A percentile compares a stretch with the other conserved stretches of the same genome.
These are phyloP conservation scores for Echeveria elegans DNA, from an alignment of 164 flowering plant species.

Conservation along the genomic window DNA sequence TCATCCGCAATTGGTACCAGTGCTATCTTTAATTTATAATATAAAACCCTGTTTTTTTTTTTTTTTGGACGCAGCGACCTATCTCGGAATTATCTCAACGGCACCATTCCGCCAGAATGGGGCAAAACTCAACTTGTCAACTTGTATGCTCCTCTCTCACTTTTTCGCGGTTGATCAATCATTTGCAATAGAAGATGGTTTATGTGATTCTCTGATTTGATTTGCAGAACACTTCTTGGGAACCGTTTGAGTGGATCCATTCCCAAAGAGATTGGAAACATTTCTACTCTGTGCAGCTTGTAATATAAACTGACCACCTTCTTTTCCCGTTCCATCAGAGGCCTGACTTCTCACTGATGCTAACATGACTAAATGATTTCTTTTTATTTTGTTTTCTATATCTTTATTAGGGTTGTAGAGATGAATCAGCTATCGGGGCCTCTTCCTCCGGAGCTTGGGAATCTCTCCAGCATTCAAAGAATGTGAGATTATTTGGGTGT, in stretches of 20 bases:
- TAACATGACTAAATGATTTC: too few species aligned
- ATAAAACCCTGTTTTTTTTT: background rate
- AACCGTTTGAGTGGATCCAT: constrained; percentile 67
- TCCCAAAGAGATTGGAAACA: constrained; percentile 53
- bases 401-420: constrained; percentile 14
- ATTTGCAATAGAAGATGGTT: too few species aligned
- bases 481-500: constrained; percentile 17
- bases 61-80: constrained; percentile 10
- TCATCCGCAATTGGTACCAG: too few species aligned
- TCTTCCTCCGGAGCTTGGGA: constrained; percentile 38
- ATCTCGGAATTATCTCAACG: constrained; percentile 12
- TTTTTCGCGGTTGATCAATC: background rate
- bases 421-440: constrained; percentile 26
- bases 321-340: too few species aligned
- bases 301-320: constrained; percentile 11
- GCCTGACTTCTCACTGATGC: too few species aligned
- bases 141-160: constrained; percentile 14
- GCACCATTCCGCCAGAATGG: constrained; percentile 18
- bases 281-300: constrained; percentile 39
- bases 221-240: constrained; percentile 46
- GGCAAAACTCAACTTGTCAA: constrained; percentile 14
- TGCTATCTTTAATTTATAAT: background rate
- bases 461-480: constrained; percentile 18
- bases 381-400: too few species aligned
- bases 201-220: background rate